These are phyloP conservation scores for Plicaturopsis crispa DNA, from an alignment of 768 basidiomycete genomes.

Conservation along the genomic window DNA sequence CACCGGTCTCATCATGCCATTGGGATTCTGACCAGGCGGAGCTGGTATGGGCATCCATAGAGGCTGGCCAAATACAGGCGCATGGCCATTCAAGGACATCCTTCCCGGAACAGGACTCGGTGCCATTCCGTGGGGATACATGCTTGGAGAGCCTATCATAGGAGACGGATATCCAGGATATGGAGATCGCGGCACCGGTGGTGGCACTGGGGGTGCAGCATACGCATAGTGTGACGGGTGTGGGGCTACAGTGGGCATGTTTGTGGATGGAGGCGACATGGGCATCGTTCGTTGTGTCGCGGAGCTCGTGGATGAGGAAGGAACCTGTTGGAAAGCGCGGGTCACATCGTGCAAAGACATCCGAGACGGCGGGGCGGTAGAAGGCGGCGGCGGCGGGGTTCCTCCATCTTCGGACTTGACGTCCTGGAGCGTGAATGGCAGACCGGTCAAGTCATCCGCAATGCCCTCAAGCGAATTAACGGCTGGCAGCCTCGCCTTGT, in stretches of 20 bases:
- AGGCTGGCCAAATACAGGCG: constrained; percentile 50
- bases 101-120: constrained; percentile 58
- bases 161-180: constrained; percentile 60
- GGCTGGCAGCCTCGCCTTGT: constrained; percentile 55
- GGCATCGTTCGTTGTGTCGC: constrained; percentile 37
- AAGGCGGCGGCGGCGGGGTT: constrained; percentile 59
- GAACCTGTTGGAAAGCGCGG: constrained; percentile 83
- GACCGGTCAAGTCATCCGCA: constrained; percentile 69
- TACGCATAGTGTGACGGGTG: constrained; percentile 15
- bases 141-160: constrained; percentile 63
- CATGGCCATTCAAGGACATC: constrained; percentile 55
- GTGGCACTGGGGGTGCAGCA: constrained; percentile 33
- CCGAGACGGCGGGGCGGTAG: constrained; percentile 50
- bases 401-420: constrained; percentile 83
- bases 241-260: constrained; percentile 19
- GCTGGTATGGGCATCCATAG: constrained; percentile 59
- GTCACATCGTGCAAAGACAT: constrained; percentile 82
- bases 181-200: constrained; percentile 46
- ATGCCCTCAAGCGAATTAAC: constrained; percentile 83
- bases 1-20: constrained; percentile 47
- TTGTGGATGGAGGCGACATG: constrained; percentile 41
- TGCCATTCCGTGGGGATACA: constrained; percentile 55
- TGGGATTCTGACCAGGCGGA: constrained; percentile 37
- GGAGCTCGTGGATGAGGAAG: constrained; percentile 45
- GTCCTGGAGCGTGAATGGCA: constrained; percentile 78